Base-by-base conservation (phyloP, 768 basidiomycete genomes). In the Hericium alpestre region DNA sequence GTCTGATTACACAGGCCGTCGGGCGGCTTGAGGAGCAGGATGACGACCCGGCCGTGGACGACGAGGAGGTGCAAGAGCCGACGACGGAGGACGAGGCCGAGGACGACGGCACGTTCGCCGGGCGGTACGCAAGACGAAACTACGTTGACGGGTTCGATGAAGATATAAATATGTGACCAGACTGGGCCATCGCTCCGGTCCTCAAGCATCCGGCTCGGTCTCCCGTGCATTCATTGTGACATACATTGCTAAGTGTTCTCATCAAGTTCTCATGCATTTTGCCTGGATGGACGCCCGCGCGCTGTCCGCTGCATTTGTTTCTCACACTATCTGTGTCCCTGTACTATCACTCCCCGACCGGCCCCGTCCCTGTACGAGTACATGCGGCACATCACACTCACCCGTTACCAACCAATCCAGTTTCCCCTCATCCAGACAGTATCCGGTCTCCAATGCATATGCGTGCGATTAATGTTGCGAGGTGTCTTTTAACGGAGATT, bases 1-100 rank as follows among this genome's bases (percentile, higher is more conserved):
- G 82, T 56, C 69, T 87, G 49, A 61, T 65, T 56, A 63, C 69
- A 32, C 74, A 72, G 11, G 70, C 74, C n/a, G 71, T 71, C 53
- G 77, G 77, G 6, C 63, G 74, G 46, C 65, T 77, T 53, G 67
- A 62, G 53, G 64, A 68, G 63, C 70, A 55, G 61, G 64, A 63
- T 61, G 67, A 41, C 39, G 64, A 69, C 56, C 61, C 53, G 23
- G 64, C 59, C 0, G 67, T 71, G 18, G 56, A 63, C 20, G 66
- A 63, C 55, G 73, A 72, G 22, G 73, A 75, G n/a, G 71, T 72
- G 6, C 69, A 71, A 39, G 73, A 66, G 54, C 71, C 74, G 46
- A 81, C 78, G 41, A 83, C 86, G 40, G 88, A 91, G 62, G 89
- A 93, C 56, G 88, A 91, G 66, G 80, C 83, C 56, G 85, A 84